These are phyloP conservation scores for Vickermania spadyakhi DNA, from an alignment of 208 protist species.

Conservation along the genomic window DNA sequence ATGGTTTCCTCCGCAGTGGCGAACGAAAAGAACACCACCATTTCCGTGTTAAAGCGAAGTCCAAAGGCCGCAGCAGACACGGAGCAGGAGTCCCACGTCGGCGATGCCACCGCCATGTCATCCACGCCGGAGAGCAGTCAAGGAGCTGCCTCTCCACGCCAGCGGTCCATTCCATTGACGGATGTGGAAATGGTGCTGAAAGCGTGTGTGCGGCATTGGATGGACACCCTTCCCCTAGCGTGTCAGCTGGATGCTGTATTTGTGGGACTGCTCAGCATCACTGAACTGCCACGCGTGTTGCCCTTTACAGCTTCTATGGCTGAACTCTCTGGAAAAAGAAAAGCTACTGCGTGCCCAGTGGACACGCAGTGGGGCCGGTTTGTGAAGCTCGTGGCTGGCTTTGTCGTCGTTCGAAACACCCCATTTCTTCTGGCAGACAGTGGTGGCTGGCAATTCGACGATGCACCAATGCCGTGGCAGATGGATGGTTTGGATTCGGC, in stretches of 20 bases:
- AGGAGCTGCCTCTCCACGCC: no score
- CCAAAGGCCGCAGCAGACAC: background rate
- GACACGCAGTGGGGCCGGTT: background rate
- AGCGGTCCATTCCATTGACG: background rate
- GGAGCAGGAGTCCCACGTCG: background rate
- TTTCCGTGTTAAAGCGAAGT: background rate
- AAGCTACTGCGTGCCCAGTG: background rate
- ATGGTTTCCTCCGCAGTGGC: background rate
- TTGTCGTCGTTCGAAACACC: background rate
- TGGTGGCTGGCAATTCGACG: background rate
- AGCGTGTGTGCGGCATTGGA: background rate
- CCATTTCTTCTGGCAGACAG: background rate
- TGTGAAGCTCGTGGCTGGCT: background rate
- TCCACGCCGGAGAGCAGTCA: no score
- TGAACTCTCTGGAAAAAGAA: background rate
- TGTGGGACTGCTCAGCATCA: background rate
- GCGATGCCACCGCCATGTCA: background rate
- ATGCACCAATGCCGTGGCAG: background rate
- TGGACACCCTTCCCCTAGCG: background rate
- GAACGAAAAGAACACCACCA: background rate
- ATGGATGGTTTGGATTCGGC: background rate
- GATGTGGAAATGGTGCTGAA: background rate
- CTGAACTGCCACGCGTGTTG: background rate
- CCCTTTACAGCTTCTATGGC: background rate
- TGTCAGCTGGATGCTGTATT: constrained; percentile 2